These are phyloP conservation scores for Backusella liffmaniae DNA, from an alignment of 192 early-diverging fungal genomes.

Conservation along the genomic window DNA sequence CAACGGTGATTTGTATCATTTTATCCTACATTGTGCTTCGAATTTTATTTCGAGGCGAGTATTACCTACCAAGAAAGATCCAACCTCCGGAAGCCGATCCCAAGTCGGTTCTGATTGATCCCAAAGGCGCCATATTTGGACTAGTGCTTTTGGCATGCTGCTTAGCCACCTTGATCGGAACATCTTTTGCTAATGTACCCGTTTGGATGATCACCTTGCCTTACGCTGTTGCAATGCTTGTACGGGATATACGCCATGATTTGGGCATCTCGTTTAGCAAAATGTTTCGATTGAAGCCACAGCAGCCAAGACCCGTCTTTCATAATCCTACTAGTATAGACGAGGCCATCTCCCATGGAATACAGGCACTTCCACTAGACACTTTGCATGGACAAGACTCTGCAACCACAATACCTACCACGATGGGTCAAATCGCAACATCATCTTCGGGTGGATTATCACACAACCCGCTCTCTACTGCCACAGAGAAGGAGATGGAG, in stretches of 20 bases:
- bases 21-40: constrained; percentile 55
- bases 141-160: constrained; percentile 50
- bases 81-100: constrained; percentile 48
- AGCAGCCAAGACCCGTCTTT: background rate
- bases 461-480: background rate
- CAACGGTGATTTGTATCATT: constrained; percentile 55
- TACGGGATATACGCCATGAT: constrained; percentile 60
- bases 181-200: constrained; percentile 63
- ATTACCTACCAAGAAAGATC: constrained; percentile 47
- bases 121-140: constrained; percentile 65
- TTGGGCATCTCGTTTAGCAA: background rate
- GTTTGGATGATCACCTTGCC: constrained; percentile 81
- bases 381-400: background rate
- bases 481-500: background rate
- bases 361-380: background rate
- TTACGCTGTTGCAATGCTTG: constrained; percentile 63
- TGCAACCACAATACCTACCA: background rate
- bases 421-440: background rate
- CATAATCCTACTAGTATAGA: background rate
- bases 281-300: background rate
- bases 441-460: background rate
- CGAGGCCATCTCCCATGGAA: background rate
- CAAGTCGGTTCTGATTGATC: constrained; percentile 50
- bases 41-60: constrained; percentile 45
- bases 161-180: constrained; percentile 64